Base-by-base conservation (phyloP, 2,329 filamentous ascomycete genomes). In the Xylariaceae sp. region DNA sequence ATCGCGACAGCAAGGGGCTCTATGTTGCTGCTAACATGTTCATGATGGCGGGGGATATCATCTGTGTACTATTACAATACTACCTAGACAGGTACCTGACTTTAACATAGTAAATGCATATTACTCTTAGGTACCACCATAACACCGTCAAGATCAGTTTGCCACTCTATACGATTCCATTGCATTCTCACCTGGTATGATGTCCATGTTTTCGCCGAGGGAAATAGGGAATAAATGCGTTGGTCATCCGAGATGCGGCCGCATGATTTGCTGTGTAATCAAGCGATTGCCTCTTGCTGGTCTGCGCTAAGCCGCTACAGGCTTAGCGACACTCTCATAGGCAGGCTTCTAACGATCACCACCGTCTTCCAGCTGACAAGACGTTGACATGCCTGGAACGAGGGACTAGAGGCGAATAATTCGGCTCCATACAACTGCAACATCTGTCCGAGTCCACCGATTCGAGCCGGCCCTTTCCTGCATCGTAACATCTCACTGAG, bases 341-440 rank as follows among this genome's bases (percentile, higher is more conserved):
- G 62, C 60, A 64, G 61, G 60, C 67, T 69, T 68, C 62, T 62
- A 63, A 58, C 60, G 44, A 67, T 66, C 66, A 69, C 67, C 63
- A 67, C 59, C 58, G 54, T 53, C 45, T 63, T 57, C 61, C 57
- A 57, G 56, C 47, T 34, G 35, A 52, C 55, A 49, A 60, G 51
- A 37, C 49, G 45, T 53, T n/a, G 48, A 62, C 53, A 56, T 57
- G 37, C 9, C 11, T 42, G 8, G 11, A 42, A 42, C 37, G 11
- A 7, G 11, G 37, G 8, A 7, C 56, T 51, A 51, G 56, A 64
- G 66, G 66, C 62, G 60, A 69, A 64, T 48, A 3, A 48, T 47
- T 45, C 44, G 51, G 44, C 45, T 55, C 44, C 51, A 11, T 51
- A 45, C 51, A 55, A 52, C 15, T 57, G 17, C 15, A 10, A 23